Evolutionary conservation across 2,329 filamentous ascomycete species (phyloP).

Genomic region (Scortechinia acanthostroma): DNA sequence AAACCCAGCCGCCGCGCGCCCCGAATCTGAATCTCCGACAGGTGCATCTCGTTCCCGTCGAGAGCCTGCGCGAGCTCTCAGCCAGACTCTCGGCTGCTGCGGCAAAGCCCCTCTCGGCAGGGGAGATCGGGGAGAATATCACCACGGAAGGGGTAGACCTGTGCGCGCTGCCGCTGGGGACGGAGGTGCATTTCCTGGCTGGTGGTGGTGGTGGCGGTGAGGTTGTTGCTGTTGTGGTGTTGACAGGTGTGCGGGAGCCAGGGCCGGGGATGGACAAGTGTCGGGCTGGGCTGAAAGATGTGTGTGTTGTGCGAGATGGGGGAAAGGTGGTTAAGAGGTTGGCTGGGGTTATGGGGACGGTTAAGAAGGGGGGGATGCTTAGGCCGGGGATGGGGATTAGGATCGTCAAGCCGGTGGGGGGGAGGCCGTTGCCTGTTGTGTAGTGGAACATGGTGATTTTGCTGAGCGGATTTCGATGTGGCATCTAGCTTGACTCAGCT

Average conservation of each 20-base stretch:
- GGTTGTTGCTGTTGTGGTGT: conserved; percentile 5
- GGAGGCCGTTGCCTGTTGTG: no score
- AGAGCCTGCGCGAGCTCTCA: no score
- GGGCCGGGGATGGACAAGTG: conserved; percentile 8
- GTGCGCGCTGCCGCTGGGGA: conserved; percentile 6
- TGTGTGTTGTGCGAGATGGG: conserved; percentile 6
- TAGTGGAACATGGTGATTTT: no score
- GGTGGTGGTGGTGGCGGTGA: conserved; percentile 6
- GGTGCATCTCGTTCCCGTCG: no score
- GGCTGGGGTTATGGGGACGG: conserved; percentile 22
- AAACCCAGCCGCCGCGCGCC: no score
- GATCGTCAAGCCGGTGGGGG: no score
- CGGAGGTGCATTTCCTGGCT: conserved; percentile 8
- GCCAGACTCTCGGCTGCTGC: no score
- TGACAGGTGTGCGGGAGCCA: conserved; percentile 10
- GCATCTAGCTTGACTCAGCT: no score
- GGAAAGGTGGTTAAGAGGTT: conserved; percentile 21
- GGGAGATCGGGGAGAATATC: conserved; percentile 13
- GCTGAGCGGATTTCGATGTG: no score
- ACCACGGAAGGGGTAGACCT: conserved; percentile 9
- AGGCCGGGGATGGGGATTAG: no score
- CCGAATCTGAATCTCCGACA: no score
- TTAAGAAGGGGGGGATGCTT: no score
- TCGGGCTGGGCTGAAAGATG: conserved; percentile 8
- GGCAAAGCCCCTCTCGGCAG: conserved; percentile 7